phyloP scores from a whole-genome alignment of 2,329 filamentous ascomycete genomes.

The Paecilomyces dactylethromorphus region DNA sequence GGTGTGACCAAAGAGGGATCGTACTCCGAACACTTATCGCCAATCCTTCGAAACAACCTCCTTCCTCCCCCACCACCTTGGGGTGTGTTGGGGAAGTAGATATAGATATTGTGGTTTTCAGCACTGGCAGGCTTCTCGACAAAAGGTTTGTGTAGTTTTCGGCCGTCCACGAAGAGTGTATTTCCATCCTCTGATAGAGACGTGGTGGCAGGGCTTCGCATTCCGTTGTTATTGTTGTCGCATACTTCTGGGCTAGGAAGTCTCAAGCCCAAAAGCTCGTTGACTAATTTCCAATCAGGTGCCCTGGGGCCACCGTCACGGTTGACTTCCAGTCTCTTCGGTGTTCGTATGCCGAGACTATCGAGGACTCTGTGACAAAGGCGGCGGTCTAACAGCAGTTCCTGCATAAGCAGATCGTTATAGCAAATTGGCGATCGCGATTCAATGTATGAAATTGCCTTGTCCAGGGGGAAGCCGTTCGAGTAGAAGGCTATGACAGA shows the following conservation, averaged over 20 bases:
- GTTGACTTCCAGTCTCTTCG: constrained; percentile 75
- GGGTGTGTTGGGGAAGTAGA: constrained; percentile 63
- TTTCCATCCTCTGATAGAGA: constrained; percentile 79
- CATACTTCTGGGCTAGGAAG: no score
- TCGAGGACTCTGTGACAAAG: constrained; percentile 78
- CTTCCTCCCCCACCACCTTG: constrained; percentile 66
- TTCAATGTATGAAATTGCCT: constrained; percentile 84
- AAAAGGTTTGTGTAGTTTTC: constrained; percentile 74
- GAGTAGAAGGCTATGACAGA: constrained; percentile 95
- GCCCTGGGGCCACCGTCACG: constrained; percentile 77
- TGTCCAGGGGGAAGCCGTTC: constrained; percentile 86
- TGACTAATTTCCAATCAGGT: constrained; percentile 59
- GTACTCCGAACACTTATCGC: constrained; percentile 92
- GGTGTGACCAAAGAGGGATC: constrained; percentile 68
- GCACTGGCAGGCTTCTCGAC: constrained; percentile 92
- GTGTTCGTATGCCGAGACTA: constrained; percentile 75
- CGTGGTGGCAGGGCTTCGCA: constrained; percentile 55
- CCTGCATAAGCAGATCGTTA: constrained; percentile 90
- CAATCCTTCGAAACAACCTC: constrained; percentile 85
- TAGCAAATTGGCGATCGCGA: constrained; percentile 87
- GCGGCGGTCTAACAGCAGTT: constrained; percentile 84
- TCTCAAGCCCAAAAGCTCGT: no score
- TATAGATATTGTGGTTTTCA: constrained; percentile 93
- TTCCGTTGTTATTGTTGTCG: no score
- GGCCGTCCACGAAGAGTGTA: constrained; percentile 73